Evolutionary conservation across 305 asterid genomes (phyloP).

Genomic region (Withania somnifera): DNA sequence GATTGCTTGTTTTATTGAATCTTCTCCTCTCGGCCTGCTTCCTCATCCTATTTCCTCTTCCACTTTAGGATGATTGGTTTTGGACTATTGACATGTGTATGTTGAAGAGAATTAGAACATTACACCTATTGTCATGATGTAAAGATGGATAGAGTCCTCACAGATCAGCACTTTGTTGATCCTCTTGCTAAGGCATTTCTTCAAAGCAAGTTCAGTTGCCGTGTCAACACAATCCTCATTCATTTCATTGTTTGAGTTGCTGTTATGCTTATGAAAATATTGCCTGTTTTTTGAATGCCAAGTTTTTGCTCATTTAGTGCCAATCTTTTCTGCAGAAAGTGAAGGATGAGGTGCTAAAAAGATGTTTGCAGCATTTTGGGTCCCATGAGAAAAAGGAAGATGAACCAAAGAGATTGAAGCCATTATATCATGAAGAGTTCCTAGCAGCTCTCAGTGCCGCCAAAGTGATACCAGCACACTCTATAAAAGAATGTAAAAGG

Average conservation of each 20-base stretch:
- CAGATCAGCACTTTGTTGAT: background rate
- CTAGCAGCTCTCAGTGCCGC: conserved; percentile 35
- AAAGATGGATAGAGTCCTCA: background rate
- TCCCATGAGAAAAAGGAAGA: conserved; percentile 16
- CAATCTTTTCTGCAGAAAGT: conserved; percentile 43
- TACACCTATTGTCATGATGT: background rate
- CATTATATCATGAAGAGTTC: conserved; percentile 55
- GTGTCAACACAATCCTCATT: background rate
- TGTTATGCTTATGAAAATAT: background rate
- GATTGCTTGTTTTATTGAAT: background rate
- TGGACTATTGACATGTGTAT: background rate
- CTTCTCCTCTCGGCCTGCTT: background rate
- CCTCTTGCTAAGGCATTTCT: background rate
- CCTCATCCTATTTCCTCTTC: background rate
- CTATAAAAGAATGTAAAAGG: conserved; percentile 25
- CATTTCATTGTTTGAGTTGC: background rate
- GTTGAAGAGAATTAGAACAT: background rate
- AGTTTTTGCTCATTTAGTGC: background rate
- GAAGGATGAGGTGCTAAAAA: conserved; percentile 48
- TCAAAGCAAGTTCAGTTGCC: background rate
- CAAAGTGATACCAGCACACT: conserved; percentile 12
- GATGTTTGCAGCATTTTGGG: conserved; percentile 20
- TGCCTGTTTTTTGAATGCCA: background rate
- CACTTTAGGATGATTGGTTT: background rate
- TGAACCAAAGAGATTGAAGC: conserved; percentile 31